Base-by-base conservation (phyloP, 1,284 basidiomycete genomes). In the Ceratobasidium sp. region DNA sequence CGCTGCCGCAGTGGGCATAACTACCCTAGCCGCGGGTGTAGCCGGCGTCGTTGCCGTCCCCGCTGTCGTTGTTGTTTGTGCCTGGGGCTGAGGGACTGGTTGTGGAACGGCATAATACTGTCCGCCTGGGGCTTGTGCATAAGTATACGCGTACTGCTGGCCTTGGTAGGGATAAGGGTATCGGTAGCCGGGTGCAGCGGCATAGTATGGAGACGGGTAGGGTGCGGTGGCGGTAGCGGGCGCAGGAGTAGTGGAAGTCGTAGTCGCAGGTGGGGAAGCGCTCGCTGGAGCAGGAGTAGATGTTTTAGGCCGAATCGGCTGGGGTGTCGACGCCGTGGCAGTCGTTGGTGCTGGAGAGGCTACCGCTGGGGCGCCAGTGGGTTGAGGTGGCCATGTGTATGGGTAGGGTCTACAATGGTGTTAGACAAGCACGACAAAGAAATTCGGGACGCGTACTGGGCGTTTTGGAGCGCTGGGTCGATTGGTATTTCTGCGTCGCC, bases 391-490 rank as follows among this genome's bases (percentile, higher is more conserved):
- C 58, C 58, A 64, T 25, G 58, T 29, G 29, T 64, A 64, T 12
- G 45, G 58, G 29, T 64, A 64, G 10, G 40, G 20, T 45, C 57
- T 60, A 45, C 42, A 60, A 31, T 2, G 40, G 8, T 27, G 25
- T 60, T 29, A 60, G 57, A 22, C 57, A 52, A 31, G 38, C 58
- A 4, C 13, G 17, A 52, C 32, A 35, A 22, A 3, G 6, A 53
- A 53, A 13, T 6, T 31, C n/a, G 40, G 10, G 17, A 38, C 52
- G 58, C 58, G 58, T 64, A 64, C 58, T 64, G 58, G 45, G 58
- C 40, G 25, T 64, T 64, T 76, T 89, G 87, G 49, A 90, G 79
- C 6, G 86, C 87, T 32, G 88, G 87, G 76, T 89, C 88, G 68
- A 89, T 88, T 15, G 87, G 86, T 38, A 89, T 88, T 75, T 86